phyloP scores from a whole-genome alignment of 305 asterid genomes.

The Galium porrigens region DNA sequence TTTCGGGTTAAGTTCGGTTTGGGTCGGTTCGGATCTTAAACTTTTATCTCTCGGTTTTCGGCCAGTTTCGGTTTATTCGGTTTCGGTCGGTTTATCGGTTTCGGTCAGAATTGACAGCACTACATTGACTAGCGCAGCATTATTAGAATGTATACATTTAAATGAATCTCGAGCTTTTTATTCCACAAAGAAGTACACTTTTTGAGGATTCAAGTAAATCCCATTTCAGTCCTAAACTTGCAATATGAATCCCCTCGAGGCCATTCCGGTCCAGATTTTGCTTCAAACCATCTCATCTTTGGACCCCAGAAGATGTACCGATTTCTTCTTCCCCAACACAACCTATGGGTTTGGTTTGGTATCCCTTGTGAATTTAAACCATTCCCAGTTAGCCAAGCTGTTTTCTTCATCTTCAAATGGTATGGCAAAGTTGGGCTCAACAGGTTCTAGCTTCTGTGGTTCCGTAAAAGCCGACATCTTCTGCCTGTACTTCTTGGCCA shows the following conservation, averaged over 20 bases:
- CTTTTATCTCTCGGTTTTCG: too few relatives aligned
- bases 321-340: constrained; percentile 4
- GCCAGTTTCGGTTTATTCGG: too few relatives aligned
- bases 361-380: constrained; percentile 60
- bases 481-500: constrained; percentile 72
- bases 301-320: background rate
- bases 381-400: constrained; percentile 66
- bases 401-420: constrained; percentile 63
- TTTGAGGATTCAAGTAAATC: background rate
- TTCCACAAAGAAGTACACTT: background rate
- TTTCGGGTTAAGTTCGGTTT: too few relatives aligned
- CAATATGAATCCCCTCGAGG: background rate
- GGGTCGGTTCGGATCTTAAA: too few relatives aligned
- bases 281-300: background rate
- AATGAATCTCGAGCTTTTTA: background rate
- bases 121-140: background rate
- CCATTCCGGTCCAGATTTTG: background rate
- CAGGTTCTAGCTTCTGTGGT: constrained; percentile 32
- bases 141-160: background rate
- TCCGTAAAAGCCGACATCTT: constrained; percentile 26
- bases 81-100: too few relatives aligned
- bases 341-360: constrained; percentile 18
- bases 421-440: constrained; percentile 29
- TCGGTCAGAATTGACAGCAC: too few relatives aligned
- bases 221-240: background rate